Evolutionary conservation across 1,284 basidiomycete genomes (phyloP).

Genomic region (Ustilago xerochloae): DNA sequence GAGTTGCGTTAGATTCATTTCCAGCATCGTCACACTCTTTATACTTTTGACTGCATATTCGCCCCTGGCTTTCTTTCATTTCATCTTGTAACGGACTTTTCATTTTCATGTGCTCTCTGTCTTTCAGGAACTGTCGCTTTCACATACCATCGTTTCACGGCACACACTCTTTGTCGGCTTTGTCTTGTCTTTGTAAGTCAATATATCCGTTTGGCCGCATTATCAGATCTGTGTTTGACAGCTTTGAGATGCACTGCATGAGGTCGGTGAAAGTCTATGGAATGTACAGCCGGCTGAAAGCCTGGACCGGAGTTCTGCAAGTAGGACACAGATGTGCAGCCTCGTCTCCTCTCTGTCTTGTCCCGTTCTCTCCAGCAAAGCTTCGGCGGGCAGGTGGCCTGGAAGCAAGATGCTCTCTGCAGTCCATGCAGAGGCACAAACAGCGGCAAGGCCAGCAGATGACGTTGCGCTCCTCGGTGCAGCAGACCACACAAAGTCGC

Average conservation of each 20-base stretch:
- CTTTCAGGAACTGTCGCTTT: neutral
- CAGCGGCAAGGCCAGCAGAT: slow-evolving; percentile 67
- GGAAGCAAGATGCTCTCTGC: slow-evolving; percentile 57
- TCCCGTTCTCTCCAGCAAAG: neutral
- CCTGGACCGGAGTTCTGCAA: slow-evolving; percentile 57
- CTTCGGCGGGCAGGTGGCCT: slow-evolving; percentile 39
- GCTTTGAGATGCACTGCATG: neutral
- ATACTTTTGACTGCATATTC: neutral
- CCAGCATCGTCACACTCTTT: neutral
- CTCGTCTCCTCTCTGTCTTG: slow-evolving; percentile 1
- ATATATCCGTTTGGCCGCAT: neutral
- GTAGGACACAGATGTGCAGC: slow-evolving; percentile 55
- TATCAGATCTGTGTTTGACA: neutral
- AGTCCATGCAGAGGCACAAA: slow-evolving; percentile 63
- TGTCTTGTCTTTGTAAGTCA: neutral
- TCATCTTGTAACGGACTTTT: slow-evolving; percentile 10
- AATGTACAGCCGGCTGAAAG: slow-evolving; percentile 56
- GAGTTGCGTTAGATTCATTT: slow-evolving; percentile 20
- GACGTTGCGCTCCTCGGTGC: slow-evolving; percentile 54
- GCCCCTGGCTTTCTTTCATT: no score
- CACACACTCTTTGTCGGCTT: no score
- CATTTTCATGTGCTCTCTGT: neutral
- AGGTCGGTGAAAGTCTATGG: slow-evolving; percentile 23
- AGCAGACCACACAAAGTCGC: slow-evolving; percentile 39
- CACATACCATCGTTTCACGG: no score